phyloP scores from a whole-genome alignment of 805 yeast species.

The Teunomyces tritomae region DNA sequence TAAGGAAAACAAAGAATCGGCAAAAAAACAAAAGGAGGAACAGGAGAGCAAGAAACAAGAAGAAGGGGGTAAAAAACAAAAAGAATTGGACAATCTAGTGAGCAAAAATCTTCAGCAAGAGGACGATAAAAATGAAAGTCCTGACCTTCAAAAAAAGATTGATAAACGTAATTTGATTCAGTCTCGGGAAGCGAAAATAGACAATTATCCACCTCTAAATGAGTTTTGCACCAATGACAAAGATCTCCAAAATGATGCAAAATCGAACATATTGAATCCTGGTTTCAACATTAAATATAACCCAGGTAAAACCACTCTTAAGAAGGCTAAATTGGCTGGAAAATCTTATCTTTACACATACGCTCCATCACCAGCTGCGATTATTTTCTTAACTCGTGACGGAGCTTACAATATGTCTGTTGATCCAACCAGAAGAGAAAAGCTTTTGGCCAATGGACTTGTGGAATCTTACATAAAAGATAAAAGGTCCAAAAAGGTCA shows the following conservation, averaged over 20 bases:
- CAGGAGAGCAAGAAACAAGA: slow-evolving; percentile 7
- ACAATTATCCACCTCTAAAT: slow-evolving; percentile 4
- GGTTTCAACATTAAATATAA: slow-evolving; percentile 17
- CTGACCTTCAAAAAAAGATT: background rate
- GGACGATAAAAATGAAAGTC: background rate
- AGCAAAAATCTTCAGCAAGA: background rate
- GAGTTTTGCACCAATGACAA: slow-evolving; percentile 20
- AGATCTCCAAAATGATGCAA: slow-evolving; percentile 11
- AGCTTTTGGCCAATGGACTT: slow-evolving; percentile 20
- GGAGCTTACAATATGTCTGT: slow-evolving; percentile 31
- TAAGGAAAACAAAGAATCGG: slow-evolving; percentile 8
- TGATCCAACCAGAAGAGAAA: slow-evolving; percentile 9
- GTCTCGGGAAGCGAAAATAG: background rate
- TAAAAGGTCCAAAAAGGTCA: slow-evolving; percentile 8
- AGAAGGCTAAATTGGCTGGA: slow-evolving; percentile 18
- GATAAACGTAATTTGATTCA: slow-evolving; percentile 7
- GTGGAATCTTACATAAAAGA: slow-evolving; percentile 19
- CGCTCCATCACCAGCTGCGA: slow-evolving; percentile 30
- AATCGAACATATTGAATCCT: slow-evolving; percentile 17
- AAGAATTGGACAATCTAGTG: background rate
- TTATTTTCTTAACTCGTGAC: slow-evolving; percentile 26
- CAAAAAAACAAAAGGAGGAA: slow-evolving; percentile 9
- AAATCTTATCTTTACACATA: slow-evolving; percentile 19
- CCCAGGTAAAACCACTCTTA: slow-evolving; percentile 14
- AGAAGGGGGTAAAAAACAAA: slow-evolving; percentile 1